Percentiles rank a stretch among this genome's conserved stretches.
Evolutionary conservation across 495 filamentous ascomycete species (phyloP).

Genomic region (Penicillium pancosmium): DNA sequence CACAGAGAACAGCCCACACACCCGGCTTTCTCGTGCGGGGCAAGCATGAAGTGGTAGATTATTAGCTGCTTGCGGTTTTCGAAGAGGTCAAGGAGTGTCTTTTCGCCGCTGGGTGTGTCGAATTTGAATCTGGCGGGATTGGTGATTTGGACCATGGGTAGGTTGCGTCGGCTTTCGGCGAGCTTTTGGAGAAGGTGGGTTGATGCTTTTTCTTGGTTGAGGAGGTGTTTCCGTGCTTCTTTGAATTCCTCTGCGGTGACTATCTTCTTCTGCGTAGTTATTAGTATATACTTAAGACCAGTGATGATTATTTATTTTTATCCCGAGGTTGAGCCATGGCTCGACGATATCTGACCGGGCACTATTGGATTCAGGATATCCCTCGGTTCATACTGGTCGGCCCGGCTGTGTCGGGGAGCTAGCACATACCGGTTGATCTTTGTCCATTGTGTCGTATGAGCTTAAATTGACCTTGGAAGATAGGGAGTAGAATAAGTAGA

Average conservation of each 20-base stretch:
- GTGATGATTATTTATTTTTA: too few species aligned
- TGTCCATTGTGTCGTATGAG: too few species aligned
- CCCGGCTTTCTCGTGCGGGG: constrained; percentile 30
- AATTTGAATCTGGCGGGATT: constrained; percentile 38
- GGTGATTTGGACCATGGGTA: constrained; percentile 42
- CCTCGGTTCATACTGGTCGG: too few species aligned
- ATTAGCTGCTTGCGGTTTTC: constrained; percentile 44
- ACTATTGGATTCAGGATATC: too few species aligned
- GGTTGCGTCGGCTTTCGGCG: constrained; percentile 31
- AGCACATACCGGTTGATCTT: too few species aligned
- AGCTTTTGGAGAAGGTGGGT: constrained; percentile 33
- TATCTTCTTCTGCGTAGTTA: too few species aligned
- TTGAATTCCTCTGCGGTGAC: constrained; percentile 34
- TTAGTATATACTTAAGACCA: too few species aligned
- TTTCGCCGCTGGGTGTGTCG: constrained; percentile 33
- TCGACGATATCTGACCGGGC: too few species aligned
- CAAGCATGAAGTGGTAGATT: constrained; percentile 53
- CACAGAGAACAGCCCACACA: constrained; percentile 43
- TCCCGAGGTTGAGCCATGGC: too few species aligned
- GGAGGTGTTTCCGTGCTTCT: constrained; percentile 39
- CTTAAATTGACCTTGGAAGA: too few species aligned
- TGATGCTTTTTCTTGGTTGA: constrained; percentile 43
- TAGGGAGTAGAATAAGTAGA: too few species aligned
- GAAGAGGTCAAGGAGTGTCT: constrained; percentile 42
- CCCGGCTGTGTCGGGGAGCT: too few species aligned